phyloP scores from a whole-genome alignment of 805 yeast genomes.

The Ogataea kodamae region DNA sequence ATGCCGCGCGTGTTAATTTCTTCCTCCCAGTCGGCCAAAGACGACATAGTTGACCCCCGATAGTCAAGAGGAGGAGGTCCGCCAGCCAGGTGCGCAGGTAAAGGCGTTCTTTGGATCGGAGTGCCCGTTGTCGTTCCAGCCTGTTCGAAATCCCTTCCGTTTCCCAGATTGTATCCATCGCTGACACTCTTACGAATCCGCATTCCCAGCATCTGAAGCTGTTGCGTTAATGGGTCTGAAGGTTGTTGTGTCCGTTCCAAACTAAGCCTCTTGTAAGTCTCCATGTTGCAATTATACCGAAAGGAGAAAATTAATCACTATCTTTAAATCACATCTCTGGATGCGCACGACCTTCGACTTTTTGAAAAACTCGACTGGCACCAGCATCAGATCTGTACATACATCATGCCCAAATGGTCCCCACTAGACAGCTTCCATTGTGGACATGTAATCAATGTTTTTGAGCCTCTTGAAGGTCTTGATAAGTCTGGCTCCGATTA shows the following conservation, averaged over 20 bases:
- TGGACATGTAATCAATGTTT: conserved; percentile 42
- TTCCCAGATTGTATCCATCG: conserved; percentile 46
- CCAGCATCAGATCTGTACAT: not conserved
- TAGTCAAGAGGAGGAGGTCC: conserved; percentile 45
- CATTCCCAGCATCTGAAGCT: conserved; percentile 62
- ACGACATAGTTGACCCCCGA: conserved; percentile 43
- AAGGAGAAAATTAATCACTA: conserved; percentile 4
- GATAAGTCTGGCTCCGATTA: conserved; percentile 9
- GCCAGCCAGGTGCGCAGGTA: conserved; percentile 35
- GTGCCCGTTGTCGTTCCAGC: conserved; percentile 1
- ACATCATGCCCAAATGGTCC: conserved; percentile 37
- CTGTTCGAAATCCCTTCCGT: not conserved
- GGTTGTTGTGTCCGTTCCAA: conserved; percentile 3
- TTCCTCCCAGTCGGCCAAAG: conserved; percentile 43
- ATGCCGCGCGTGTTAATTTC: conserved; percentile 21
- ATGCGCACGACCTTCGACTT: conserved; percentile 7
- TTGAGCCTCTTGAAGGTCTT: conserved; percentile 40
- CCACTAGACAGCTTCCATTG: conserved; percentile 45
- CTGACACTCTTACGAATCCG: conserved; percentile 64
- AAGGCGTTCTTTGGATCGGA: conserved; percentile 34
- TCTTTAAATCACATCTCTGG: not conserved
- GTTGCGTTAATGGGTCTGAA: conserved; percentile 27
- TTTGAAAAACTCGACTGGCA: too few relatives aligned
- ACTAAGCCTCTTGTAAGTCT: conserved; percentile 9
- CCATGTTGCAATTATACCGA: conserved; percentile 8